phyloP scores from a whole-genome alignment of 306 rosid genomes.

The Cicer chorassanicum region DNA sequence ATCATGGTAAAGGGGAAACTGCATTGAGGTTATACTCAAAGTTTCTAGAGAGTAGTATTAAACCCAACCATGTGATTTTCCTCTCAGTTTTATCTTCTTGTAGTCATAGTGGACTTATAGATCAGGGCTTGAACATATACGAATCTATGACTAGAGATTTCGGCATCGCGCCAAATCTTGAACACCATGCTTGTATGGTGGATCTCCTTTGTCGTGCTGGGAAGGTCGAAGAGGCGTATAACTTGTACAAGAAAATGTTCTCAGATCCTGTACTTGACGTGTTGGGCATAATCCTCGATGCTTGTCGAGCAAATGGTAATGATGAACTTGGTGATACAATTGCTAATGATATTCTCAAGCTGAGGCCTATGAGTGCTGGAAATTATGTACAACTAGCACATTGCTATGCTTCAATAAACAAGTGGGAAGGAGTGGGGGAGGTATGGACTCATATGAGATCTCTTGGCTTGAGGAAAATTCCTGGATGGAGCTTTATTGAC shows the following conservation, averaged over 20 bases:
- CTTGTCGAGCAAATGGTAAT: constrained; percentile 62
- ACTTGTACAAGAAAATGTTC: constrained; percentile 59
- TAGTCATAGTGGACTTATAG: constrained; percentile 74
- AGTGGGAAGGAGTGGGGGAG: constrained; percentile 77
- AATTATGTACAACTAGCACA: constrained; percentile 74
- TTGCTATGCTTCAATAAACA: constrained; percentile 69
- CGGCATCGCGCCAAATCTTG: constrained; percentile 63
- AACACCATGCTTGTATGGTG: constrained; percentile 75
- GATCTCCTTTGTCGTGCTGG: constrained; percentile 82
- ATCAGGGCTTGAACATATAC: constrained; percentile 67
- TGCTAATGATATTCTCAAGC: constrained; percentile 57
- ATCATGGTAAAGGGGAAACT: constrained; percentile 68
- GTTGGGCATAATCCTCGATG: constrained; percentile 75
- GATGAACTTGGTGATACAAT: constrained; percentile 56
- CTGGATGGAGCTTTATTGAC: constrained; percentile 83
- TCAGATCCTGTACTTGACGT: constrained; percentile 55
- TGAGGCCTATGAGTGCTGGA: constrained; percentile 67
- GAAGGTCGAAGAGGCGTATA: constrained; percentile 70
- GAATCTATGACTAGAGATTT: constrained; percentile 68
- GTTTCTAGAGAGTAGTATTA: constrained; percentile 58
- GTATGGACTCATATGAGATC: constrained; percentile 76
- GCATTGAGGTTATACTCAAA: constrained; percentile 65
- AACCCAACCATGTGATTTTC: constrained; percentile 73
- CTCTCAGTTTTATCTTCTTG: constrained; percentile 78
- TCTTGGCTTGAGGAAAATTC: constrained; percentile 74